Evolutionary conservation across 257 asterid genomes (phyloP).

Genomic region (Verbena officinalis): DNA sequence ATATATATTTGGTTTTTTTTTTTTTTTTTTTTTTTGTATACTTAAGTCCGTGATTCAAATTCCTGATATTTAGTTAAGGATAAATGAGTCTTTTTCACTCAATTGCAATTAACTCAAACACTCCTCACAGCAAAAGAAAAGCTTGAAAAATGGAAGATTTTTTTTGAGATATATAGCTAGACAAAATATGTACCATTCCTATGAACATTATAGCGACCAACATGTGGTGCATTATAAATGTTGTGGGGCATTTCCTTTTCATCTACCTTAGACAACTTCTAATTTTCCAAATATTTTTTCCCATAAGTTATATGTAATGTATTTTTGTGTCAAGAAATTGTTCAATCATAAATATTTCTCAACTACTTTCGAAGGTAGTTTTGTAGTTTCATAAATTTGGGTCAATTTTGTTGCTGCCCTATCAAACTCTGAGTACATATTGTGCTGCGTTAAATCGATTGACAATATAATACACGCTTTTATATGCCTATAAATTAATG

Average conservation of each 20-base stretch:
- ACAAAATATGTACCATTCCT: background rate
- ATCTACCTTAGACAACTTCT: constrained; percentile 36
- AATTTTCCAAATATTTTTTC: background rate
- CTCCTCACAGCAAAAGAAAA: constrained; percentile 13
- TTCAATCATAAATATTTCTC: constrained; percentile 28
- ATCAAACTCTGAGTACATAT: background rate
- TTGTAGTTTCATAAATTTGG: constrained; percentile 27
- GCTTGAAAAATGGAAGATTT: constrained; percentile 11
- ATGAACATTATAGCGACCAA: constrained; percentile 9
- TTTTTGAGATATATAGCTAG: background rate
- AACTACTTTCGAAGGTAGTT: constrained; percentile 33
- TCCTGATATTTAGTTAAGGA: background rate
- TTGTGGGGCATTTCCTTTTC: constrained; percentile 34
- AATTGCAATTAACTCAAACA: constrained; percentile 14
- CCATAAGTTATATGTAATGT: background rate
- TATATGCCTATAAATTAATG: too few relatives aligned
- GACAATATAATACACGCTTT: too few relatives aligned
- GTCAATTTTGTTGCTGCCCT: constrained; percentile 17
- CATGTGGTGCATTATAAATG: constrained; percentile 48
- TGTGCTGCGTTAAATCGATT: background rate
- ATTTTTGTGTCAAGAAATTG: constrained; percentile 6
- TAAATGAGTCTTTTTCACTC: too few relatives aligned
- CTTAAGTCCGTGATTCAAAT: too few relatives aligned
- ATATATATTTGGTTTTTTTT: too few relatives aligned
- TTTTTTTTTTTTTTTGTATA: too few relatives aligned